Percentiles rank a stretch among this genome's conserved stretches.
Evolutionary conservation across 495 filamentous ascomycete species (phyloP).

Genomic region (Penicillium psychrofluorescens): DNA sequence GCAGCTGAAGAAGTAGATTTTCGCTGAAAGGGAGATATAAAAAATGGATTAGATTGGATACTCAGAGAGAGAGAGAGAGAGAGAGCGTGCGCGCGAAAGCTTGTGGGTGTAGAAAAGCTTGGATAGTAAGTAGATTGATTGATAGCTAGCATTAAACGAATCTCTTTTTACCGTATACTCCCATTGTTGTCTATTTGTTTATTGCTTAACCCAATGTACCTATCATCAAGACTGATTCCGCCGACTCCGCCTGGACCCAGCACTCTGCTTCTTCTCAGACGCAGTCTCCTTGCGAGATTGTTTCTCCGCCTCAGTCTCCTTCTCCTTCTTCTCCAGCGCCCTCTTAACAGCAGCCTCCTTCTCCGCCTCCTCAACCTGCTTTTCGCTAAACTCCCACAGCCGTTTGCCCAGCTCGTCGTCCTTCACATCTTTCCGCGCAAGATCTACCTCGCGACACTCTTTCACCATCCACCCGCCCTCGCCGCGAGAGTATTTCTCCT

Average conservation of each 20-base stretch:
- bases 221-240: slow-evolving; percentile 18
- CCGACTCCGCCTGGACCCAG: slow-evolving; percentile 39
- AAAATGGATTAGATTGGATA: slow-evolving; percentile 1
- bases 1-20: slow-evolving; percentile 52
- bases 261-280: slow-evolving; percentile 24
- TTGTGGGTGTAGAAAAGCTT: slow-evolving; percentile 17
- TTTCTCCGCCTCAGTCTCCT: slow-evolving; percentile 43
- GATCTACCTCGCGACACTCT: slow-evolving; percentile 75
- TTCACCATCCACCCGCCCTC: slow-evolving; percentile 71
- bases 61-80: background rate
- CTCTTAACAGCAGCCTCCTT: slow-evolving; percentile 66
- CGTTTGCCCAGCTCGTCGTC: slow-evolving; percentile 72
- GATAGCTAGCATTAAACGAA: slow-evolving; percentile 34
- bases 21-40: background rate
- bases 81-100: background rate
- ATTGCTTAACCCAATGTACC: too few relatives aligned
- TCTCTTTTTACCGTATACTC: slow-evolving; percentile 18
- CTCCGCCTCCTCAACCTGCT: slow-evolving; percentile 74
- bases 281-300: slow-evolving; percentile 31
- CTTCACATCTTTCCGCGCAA: slow-evolving; percentile 61
- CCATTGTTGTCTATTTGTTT: too few relatives aligned
- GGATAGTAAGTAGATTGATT: background rate
- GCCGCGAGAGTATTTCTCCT: slow-evolving; percentile 54
- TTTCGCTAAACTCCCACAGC: slow-evolving; percentile 84
- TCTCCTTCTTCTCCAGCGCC: slow-evolving; percentile 61